Evolutionary conservation across 176 grass and related monocot species (phyloP).

Genomic region (Carex myosuroides): DNA sequence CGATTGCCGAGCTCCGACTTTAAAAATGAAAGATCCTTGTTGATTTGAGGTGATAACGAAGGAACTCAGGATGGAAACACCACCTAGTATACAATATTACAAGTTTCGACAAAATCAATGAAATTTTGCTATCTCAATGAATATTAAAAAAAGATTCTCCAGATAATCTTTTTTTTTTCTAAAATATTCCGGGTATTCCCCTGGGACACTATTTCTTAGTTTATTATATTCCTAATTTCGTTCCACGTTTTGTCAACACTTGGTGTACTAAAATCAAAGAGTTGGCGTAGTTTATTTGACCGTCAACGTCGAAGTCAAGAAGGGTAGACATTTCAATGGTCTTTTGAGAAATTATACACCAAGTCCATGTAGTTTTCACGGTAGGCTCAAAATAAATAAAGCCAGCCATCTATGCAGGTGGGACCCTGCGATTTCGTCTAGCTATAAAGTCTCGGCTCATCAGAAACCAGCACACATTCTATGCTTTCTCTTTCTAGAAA

Average conservation of each 20-base stretch:
- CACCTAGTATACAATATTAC: too few species aligned
- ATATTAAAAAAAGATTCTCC: not conserved
- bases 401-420: not conserved
- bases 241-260: not conserved
- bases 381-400: not conserved
- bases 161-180: too few species aligned
- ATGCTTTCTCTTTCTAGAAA: not conserved
- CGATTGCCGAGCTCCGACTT: too few species aligned
- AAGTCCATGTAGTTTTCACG: not conserved
- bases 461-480: not conserved
- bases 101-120: not conserved
- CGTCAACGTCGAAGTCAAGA: not conserved
- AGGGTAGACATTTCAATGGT: not conserved
- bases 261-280: not conserved
- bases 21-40: too few species aligned
- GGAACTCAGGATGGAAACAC: too few species aligned
- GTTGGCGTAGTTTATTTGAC: not conserved
- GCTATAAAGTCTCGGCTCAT: slow-evolving; percentile 6
- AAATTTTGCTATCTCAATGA: not conserved
- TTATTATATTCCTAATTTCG: not conserved
- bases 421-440: not conserved
- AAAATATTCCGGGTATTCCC: not conserved
- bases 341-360: not conserved
- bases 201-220: not conserved
- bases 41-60: too few species aligned